Base-by-base conservation (phyloP, 2,329 filamentous ascomycete species). In the Cladophialophora immunda region DNA sequence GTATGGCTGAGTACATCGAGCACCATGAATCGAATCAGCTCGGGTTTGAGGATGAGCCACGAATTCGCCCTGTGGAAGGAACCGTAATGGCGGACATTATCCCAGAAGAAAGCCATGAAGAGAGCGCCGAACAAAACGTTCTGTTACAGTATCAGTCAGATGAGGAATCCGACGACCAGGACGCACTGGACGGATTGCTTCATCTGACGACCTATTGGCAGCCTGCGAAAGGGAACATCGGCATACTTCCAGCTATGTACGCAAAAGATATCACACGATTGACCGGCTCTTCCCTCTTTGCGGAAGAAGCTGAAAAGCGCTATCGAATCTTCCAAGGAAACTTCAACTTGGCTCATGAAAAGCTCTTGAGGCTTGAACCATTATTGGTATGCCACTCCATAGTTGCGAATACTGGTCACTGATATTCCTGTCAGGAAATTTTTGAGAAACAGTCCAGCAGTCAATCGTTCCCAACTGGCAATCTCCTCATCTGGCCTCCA, bases 311-410 rank as follows among this genome's bases (percentile, higher is more conserved):
- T 7, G 64, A 67, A 45, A 70, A 69, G 50, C 65, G 67, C 45
- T 71, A 67, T 41, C 65, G 67, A 32, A 58, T 73, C 22, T 59
- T 68, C 19, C 64, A 71, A 54, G 70, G 69, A 11, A 55, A 73
- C 50, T 68, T 69, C 27, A 36, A 61, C 13, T 38, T 54, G 8
- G 72, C 72, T 34, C 60, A 59, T 29, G 58, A 70, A 38, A 72
- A 71, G 64, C 66, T 73, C 19, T 29, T 63, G 27, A 67, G 64
- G 45, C 54, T 73, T 19, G 72, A 73, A 38, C 69, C 70, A 32
- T 34, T 73, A 15, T 59, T 73, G 22, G 70, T 71, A 68, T 6
- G 66, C 52, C 3, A 9, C 17, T 45, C 36, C 4, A 6, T 8
- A n/a, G 19, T 29, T 47, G 22, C 19, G 13, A 4, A 59, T 30